Evolutionary conservation across 2,329 filamentous ascomycete species (phyloP), one percentile per base, ranked within the genome.

Genomic region (Hortaea werneckii): DNA sequence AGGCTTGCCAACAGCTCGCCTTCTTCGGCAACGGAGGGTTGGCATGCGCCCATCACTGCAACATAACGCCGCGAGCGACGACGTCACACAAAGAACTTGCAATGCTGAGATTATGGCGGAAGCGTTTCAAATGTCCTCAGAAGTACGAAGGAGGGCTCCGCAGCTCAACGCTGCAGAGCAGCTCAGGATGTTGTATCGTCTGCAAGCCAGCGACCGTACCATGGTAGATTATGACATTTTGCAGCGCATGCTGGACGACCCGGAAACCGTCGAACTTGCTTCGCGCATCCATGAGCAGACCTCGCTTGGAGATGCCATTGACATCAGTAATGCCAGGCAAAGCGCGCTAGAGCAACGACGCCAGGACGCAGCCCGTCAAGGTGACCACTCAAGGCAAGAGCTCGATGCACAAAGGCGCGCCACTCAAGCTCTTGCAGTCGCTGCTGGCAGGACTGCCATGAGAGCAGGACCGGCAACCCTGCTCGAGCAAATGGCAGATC

Each of bases 31-130:
- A 30, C 37, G 43, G 5, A 9, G 39, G 13, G 12, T 27, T 6
- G 38, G 43, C 11, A 13, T 41, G 6, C 37, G 13, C 11, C n/a
- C 35, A 7, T 12, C 11, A 6, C 7, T 44, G 11, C 7, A 37
- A 9, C 43, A 9, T 9, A 37, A 44, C 32, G 8, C 13, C 3
- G 13, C 43, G 26, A 32, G n/a, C 27, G 43, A 40, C 5, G 37
- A 40, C 27, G 32, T 44, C 8, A 13, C 34, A n/a, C 11, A 11
- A n/a, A 41, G 29, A n/a, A 13, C 38, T 13, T 20, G 39, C 5
- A 45, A 45, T 29, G 49, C 57, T 26, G 60, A 63, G 39, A 40
- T 58, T 34, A 58, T 62, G 57, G 58, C 58, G 4, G 57, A 61
- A 28, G 52, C 51, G 7, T 63, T 56, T 43, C 54, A 58, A 39